Percentiles rank a stretch among this genome's conserved stretches.
Conservation (phyloP, 1,284 basidiomycete species). For the Schizophyllum commune region DNA sequence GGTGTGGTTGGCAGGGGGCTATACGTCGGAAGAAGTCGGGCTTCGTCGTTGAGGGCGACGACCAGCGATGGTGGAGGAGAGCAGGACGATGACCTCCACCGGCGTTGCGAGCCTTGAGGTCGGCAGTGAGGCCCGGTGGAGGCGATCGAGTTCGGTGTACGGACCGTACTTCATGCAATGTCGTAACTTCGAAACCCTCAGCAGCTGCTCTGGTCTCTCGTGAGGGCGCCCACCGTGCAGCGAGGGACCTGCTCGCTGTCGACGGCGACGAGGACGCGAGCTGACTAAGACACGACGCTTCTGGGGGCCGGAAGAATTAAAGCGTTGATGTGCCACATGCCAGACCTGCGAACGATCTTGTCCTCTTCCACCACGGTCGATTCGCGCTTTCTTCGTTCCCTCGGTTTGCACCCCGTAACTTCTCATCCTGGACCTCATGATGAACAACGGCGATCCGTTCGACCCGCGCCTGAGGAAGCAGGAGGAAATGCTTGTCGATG, state of each 20-base stretch:
- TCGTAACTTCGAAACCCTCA: neutral
- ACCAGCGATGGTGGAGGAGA: neutral
- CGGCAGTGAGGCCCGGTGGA: neutral
- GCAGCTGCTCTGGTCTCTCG: neutral
- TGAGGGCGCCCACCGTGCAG: neutral
- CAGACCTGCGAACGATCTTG: neutral
- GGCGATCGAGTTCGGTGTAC: neutral
- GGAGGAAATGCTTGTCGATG: constrained; percentile 26
- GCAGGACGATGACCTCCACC: neutral
- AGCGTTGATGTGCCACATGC: neutral
- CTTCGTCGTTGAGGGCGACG: neutral
- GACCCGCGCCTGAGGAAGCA: constrained; percentile 25
- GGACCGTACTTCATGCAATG: neutral
- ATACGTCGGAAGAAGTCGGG: neutral
- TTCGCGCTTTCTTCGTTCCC: neutral
- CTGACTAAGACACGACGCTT: neutral
- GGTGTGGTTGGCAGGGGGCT: neutral
- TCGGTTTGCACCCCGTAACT: neutral
- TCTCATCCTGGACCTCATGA: neutral
- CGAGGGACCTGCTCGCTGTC: neutral
- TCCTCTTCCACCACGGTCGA: neutral
- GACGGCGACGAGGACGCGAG: neutral
- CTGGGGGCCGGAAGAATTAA: neutral
- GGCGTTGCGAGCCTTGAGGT: neutral
- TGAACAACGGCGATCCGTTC: neutral